phyloP scores from a whole-genome alignment of 2,329 filamentous ascomycete species.

The Xylaria sp. region DNA sequence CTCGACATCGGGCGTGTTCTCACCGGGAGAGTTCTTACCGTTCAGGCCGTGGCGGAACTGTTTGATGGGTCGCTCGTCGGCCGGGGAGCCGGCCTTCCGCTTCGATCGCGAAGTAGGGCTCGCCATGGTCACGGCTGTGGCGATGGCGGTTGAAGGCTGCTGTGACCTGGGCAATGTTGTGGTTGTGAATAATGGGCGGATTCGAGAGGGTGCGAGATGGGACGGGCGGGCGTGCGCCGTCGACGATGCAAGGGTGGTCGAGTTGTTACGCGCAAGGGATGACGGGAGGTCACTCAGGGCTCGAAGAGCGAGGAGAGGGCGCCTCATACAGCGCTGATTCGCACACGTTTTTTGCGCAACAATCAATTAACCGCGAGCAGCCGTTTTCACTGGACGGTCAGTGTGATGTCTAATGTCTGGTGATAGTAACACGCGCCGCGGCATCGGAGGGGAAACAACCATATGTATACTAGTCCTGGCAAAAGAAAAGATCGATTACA shows the following conservation, averaged over 20 bases:
- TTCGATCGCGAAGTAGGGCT: constrained; percentile 58
- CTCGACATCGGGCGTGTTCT: constrained; percentile 59
- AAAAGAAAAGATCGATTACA: not conserved
- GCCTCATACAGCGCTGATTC: constrained; percentile 45
- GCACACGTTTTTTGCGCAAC: constrained; percentile 20
- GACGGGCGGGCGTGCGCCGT: not conserved
- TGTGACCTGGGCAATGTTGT: constrained; percentile 1
- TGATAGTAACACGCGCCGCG: constrained; percentile 5
- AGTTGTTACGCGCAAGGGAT: constrained; percentile 32
- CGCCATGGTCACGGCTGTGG: constrained; percentile 53
- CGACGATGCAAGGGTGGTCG: constrained; percentile 8
- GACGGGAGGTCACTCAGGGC: constrained; percentile 32
- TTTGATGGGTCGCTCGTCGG: constrained; percentile 56
- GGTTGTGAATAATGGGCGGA: constrained; percentile 7
- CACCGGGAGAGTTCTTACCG: constrained; percentile 60
- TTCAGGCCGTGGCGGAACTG: constrained; percentile 56
- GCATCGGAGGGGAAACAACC: constrained; percentile 20
- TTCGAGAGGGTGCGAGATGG: constrained; percentile 5
- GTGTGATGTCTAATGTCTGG: constrained; percentile 7
- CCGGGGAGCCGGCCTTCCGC: constrained; percentile 61
- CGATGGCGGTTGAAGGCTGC: constrained; percentile 2
- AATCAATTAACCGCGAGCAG: constrained; percentile 24
- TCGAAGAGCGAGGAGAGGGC: constrained; percentile 38
- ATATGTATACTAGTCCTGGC: not conserved
- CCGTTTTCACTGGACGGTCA: constrained; percentile 29